Base-by-base conservation (phyloP, 1,139 yeast genomes). In the Blastobotrys ciferrii region DNA sequence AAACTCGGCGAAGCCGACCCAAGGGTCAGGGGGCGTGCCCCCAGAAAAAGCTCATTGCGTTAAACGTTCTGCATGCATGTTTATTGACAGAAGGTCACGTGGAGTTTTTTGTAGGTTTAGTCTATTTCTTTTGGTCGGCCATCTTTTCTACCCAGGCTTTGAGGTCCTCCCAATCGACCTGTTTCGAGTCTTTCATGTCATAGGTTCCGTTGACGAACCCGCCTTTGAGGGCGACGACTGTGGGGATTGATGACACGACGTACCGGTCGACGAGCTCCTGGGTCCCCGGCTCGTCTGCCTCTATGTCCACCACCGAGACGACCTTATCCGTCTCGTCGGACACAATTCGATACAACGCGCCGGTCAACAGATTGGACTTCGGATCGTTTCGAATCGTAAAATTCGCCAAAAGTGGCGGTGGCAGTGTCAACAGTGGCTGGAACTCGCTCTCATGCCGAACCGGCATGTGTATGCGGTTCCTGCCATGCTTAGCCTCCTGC, bases 371-470 rank as follows among this genome's bases (percentile, higher is more conserved):
- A 61, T 84, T 81, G 53, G 84, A 80, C 40, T 74, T 70, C 2
- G 76, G 72, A 57, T 84, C 87, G 6, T 88, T 87, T 50, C 82
- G 73, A 43, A 79, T 70, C 1, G 91, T 85, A 68, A 87, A 87
- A 62, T 87, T 85, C 56, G 87, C 72, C 48, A 87, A 66, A 47
- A 86, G 66, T 1, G 95, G 94, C 35, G 77, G 70, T 39, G 66
- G 68, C 39, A 71, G 65, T n/a, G 78, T 62, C 40, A 83, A 61
- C 47, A 81, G 63, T 45, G 77, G 76, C 47, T 80, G 79, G 45
- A 86, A 66, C 56, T 86, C 94, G 46, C 67, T 65, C 33, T 72
- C 71, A 47, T 70, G 71, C 52, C 79, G 69, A 25, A 84, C 65
- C 40, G 51, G 51, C 44, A 48, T 23, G 32, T 45, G 45, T 11